phyloP scores from a whole-genome alignment of 768 basidiomycete species.

The Boletus speciosus region DNA sequence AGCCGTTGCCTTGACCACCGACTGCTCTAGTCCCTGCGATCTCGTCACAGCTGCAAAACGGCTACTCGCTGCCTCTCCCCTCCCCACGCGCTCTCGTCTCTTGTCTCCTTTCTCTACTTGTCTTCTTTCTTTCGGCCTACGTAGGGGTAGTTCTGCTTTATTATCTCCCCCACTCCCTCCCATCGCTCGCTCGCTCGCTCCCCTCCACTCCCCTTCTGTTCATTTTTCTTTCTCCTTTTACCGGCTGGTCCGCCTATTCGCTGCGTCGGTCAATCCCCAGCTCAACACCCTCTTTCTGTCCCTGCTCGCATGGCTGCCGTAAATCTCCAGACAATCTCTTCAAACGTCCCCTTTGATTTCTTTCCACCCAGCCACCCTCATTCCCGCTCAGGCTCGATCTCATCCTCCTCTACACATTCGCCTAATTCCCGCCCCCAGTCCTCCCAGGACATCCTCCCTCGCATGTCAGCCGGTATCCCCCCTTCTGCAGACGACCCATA shows the following conservation, averaged over 20 bases:
- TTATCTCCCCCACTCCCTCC: constrained; percentile 1
- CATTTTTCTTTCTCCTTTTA: constrained; percentile 5
- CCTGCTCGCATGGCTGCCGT: constrained; percentile 59
- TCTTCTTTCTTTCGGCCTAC: constrained; percentile 22
- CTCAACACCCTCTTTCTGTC: constrained; percentile 38
- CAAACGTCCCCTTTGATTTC: constrained; percentile 68
- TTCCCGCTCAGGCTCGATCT: constrained; percentile 76
- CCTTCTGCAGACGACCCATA: constrained; percentile 68
- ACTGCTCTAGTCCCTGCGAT: constrained; percentile 33
- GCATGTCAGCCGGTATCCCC: constrained; percentile 49
- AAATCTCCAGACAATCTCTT: constrained; percentile 70
- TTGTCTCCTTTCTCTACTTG: constrained; percentile 10
- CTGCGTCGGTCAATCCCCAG: constrained; percentile 31
- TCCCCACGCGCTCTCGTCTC: constrained; percentile 18
- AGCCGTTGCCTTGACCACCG: constrained; percentile 54
- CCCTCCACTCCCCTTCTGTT: background rate
- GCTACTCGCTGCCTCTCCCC: constrained; percentile 9
- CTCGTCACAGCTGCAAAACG: constrained; percentile 29
- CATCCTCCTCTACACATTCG: constrained; percentile 70
- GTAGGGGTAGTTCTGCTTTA: constrained; percentile 18
- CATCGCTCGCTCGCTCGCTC: background rate
- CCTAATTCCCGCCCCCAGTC: constrained; percentile 76
- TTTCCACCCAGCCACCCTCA: constrained; percentile 59
- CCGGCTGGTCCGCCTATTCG: constrained; percentile 58
- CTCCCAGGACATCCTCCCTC: constrained; percentile 59